Base-by-base conservation (phyloP, 345 rosid genomes). In the Acer campestre region DNA sequence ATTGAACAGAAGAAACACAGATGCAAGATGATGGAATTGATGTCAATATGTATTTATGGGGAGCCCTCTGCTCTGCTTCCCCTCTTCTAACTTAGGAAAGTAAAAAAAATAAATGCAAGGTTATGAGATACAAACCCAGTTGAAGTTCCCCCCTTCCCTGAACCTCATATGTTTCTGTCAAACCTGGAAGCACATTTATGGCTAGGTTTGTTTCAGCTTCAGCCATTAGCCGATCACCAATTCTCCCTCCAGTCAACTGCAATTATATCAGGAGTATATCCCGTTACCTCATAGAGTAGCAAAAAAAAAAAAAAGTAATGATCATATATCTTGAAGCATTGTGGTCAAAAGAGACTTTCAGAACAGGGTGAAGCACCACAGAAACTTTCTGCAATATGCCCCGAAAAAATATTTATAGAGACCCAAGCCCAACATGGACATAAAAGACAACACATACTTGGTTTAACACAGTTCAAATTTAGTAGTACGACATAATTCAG, bases 81-180 rank as follows among this genome's bases (percentile, higher is more conserved):
- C 66, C 67, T 63, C 63, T 71, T 68, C 38, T n/a, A 44, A 12
- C 20, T 40, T 10, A 25, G 31, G 2, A 42, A 68, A 68, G 40
- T 9, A 27, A 14, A 64, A 84, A 42, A 40, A 59, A 59, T 20
- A 58, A 68, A 53, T 67, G 65, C 65, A 75, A 81, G 71, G 78
- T 61, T 64, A 58, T 75, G 53, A 77, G 61, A 66, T 69, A 82
- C 90, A 79, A 55, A 96, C 99, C 99, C 53, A 96, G 93, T 89
- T 96, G 99, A 84, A 96, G 98, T 85, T 94, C 98, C 77, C 99
- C 99, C 80, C 98, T 91, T 68, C 99, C 98, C 80, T 96, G 98
- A 79, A 96, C 99, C 85, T 96, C 98, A 81, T 77, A 94, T 49
- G 99, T 85, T 71, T 96, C 99, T 77, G 95, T 86, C 77, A 91